Base-by-base conservation (phyloP, 2,329 filamentous ascomycete genomes). In the Alternaria infectoria region DNA sequence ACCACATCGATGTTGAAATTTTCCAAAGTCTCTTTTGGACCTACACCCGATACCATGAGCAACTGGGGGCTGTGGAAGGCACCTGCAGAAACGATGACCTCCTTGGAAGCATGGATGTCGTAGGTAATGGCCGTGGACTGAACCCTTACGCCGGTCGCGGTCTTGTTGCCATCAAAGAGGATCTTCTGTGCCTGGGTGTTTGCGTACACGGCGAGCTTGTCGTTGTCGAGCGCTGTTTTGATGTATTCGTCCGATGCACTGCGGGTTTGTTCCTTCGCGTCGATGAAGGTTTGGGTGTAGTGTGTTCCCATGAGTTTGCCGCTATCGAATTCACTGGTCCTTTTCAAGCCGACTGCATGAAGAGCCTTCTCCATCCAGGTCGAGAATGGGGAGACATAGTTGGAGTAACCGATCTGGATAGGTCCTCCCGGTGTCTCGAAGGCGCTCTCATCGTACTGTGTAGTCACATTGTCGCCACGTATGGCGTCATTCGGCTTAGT, bases 61-160 rank as follows among this genome's bases (percentile, higher is more conserved):
- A 77, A 59, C 54, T 83, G 81, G 0, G 81, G 82, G 0, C 36
- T 45, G 5, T 55, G 52, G 19, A 46, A 55, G 3, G 40, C 52
- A 2, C 52, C 52, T 28, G 52, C 52, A 2, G 52, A 46, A 9
- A 55, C 36, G 19, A 55, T 46, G 7, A 46, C 52, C 28, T 55
- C 54, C 25, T 46, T 46, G 23, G 23, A 21, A 19, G 78, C 81
- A 44, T 80, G 78, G 61, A 81, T 54, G 32, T 55, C 36, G 12
- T 55, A 55, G n/a, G 49, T 82, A 74, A 74, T 72, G 36, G 81
- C 82, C 1, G 80, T 80, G 1, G 81, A 81, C 2, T 83, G 55
- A 32, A 84, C 80, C 28, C 49, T 36, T 15, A 52, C 49, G 82
- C 78, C 67, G 15, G 36, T 52, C n/a, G 49, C 54, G 11, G 51